Evolutionary conservation across 495 filamentous ascomycete genomes (phyloP).

Genomic region (Aspergillus carlsbadensis): DNA sequence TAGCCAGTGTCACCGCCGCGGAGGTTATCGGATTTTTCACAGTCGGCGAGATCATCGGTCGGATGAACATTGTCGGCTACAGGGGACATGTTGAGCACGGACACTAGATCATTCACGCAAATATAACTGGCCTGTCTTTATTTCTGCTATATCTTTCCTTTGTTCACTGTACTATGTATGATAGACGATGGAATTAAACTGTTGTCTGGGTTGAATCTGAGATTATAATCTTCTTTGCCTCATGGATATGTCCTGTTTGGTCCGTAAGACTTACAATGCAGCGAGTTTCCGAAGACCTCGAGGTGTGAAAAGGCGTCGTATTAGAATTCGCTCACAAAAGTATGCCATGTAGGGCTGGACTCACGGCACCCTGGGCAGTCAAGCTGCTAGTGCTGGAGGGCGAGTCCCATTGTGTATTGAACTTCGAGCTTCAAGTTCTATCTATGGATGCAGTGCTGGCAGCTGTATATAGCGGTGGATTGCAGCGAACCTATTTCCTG

Average conservation of each 20-base stretch:
- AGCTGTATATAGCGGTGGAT: neutral
- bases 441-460: neutral
- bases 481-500: neutral
- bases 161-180: conserved; percentile 49
- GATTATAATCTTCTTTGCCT: conserved; percentile 5
- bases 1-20: conserved; percentile 73
- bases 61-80: conserved; percentile 93
- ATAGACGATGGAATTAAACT: conserved; percentile 57
- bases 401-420: too few species aligned
- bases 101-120: conserved; percentile 45
- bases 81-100: conserved; percentile 61
- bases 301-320: too few species aligned
- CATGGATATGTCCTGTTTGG: too few species aligned
- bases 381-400: too few species aligned
- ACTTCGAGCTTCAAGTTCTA: neutral
- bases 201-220: conserved; percentile 45
- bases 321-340: too few species aligned
- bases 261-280: too few species aligned
- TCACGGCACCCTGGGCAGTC: too few species aligned
- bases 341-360: too few species aligned
- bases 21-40: conserved; percentile 97
- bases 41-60: conserved; percentile 93
- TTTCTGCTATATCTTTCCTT: conserved; percentile 31
- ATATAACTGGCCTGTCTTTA: conserved; percentile 31
- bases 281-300: too few species aligned